These are phyloP conservation scores for Golubevia sp. DNA, from an alignment of 1,284 basidiomycete species.

Conservation along the genomic window DNA sequence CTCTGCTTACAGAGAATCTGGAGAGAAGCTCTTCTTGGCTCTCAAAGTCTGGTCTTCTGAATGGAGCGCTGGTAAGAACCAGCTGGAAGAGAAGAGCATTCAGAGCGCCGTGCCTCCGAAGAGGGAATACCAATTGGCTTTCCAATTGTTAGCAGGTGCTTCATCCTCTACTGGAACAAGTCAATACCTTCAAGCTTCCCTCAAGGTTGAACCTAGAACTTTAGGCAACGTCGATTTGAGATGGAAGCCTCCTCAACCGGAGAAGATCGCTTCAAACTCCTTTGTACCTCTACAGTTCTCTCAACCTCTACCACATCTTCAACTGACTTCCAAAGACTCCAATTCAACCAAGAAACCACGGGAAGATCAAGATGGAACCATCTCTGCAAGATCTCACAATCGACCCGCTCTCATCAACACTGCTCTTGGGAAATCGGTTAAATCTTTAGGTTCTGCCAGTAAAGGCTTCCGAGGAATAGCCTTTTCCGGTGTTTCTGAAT, in stretches of 20 bases:
- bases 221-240: constrained; percentile 33
- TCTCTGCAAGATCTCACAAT: constrained; percentile 17
- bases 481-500: constrained; percentile 33
- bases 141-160: constrained; percentile 12
- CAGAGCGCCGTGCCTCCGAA: background rate
- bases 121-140: constrained; percentile 27
- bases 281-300: constrained; percentile 37
- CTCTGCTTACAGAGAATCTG: too few relatives aligned
- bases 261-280: constrained; percentile 13
- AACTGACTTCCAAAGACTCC: constrained; percentile 24
- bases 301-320: constrained; percentile 38
- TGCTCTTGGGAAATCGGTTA: constrained; percentile 25
- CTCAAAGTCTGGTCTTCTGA: too few relatives aligned
- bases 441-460: constrained; percentile 16
- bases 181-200: constrained; percentile 25
- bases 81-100: too few relatives aligned
- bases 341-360: constrained; percentile 7
- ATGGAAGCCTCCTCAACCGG: constrained; percentile 13
- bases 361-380: constrained; percentile 22
- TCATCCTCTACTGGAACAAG: constrained; percentile 4
- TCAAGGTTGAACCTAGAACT: constrained; percentile 31
- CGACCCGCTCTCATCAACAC: constrained; percentile 24
- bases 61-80: too few relatives aligned
- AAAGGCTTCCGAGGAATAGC: constrained; percentile 12
- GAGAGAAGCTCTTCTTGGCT: too few relatives aligned